Evolutionary conservation across 2,329 filamentous ascomycete genomes (phyloP).

Genomic region (Pseudogymnoascus sp.): DNA sequence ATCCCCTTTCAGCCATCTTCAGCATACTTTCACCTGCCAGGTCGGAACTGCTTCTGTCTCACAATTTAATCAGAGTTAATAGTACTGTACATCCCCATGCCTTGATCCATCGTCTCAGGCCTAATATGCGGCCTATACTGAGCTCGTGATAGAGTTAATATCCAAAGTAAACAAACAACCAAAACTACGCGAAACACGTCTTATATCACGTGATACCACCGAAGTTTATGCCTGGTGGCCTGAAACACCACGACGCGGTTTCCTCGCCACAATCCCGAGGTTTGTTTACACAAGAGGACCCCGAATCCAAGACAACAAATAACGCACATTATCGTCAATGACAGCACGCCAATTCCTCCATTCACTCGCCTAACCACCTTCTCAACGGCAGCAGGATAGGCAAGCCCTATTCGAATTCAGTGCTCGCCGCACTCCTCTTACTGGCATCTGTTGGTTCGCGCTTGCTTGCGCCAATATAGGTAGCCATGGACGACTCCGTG

Average conservation of each 20-base stretch:
- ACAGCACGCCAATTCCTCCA: not conserved
- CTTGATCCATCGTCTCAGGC: not conserved
- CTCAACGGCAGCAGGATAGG: not conserved
- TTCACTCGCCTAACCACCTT: not conserved
- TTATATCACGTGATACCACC: not conserved
- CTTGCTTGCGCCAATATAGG: conserved; percentile 44
- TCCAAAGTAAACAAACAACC: not conserved
- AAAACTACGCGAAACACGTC: not conserved
- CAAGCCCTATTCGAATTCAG: not conserved
- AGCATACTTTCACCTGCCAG: not conserved
- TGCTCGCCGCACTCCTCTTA: conserved; percentile 3
- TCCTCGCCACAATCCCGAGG: not conserved
- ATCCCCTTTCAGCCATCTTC: not conserved
- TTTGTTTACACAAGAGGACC: conserved; percentile 8
- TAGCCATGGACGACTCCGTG: conserved; percentile 49
- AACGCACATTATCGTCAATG: not conserved
- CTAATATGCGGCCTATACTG: not conserved
- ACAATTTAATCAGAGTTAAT: not conserved
- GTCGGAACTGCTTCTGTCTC: not conserved
- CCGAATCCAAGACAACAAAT: conserved; percentile 3
- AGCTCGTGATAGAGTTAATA: not conserved
- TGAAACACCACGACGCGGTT: conserved; percentile 7
- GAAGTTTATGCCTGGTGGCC: not conserved
- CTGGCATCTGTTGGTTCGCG: conserved; percentile 19
- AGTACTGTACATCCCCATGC: not conserved